Percentiles rank a stretch among this genome's conserved stretches.
Conservation (phyloP, 148 eudicot species). For the Camellia lanceoleosa region DNA sequence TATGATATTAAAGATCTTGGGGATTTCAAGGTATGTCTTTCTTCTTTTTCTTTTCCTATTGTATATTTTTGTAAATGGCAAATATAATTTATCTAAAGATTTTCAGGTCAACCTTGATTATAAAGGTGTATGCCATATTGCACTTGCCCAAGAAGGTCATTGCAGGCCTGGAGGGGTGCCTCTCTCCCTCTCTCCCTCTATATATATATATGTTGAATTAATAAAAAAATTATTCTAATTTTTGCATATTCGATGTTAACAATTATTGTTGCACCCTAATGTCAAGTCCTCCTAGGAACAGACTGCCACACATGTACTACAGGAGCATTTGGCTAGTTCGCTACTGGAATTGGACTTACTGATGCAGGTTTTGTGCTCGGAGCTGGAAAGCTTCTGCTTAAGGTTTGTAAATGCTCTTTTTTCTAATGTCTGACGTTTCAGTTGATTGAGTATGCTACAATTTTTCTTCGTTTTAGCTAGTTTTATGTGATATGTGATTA, state of each 20-base stretch:
- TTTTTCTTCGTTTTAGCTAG: neutral
- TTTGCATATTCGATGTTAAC: neutral
- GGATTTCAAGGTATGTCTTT: slow-evolving; percentile 63
- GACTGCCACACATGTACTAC: slow-evolving; percentile 95
- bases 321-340: slow-evolving; percentile 95
- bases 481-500: neutral
- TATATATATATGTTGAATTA: neutral
- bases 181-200: no score
- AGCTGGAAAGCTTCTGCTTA: slow-evolving; percentile 76
- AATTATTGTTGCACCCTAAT: neutral
- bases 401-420: slow-evolving; percentile 41
- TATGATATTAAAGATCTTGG: slow-evolving; percentile 90
- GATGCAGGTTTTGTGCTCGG: slow-evolving; percentile 94
- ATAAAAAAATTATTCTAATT: neutral
- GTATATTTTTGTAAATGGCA: neutral
- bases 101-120: slow-evolving; percentile 92
- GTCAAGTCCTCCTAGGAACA: slow-evolving; percentile 74
- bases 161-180: slow-evolving; percentile 97
- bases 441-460: neutral
- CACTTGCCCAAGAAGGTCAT: slow-evolving; percentile 99
- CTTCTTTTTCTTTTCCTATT: neutral
- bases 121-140: slow-evolving; percentile 97
- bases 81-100: neutral
- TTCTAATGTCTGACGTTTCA: neutral
- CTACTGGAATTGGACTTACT: slow-evolving; percentile 88